Percentiles rank a stretch among this genome's conserved stretches.
Evolutionary conservation across 768 basidiomycete species (phyloP).

Genomic region (Macrolepiota dolichaula): DNA sequence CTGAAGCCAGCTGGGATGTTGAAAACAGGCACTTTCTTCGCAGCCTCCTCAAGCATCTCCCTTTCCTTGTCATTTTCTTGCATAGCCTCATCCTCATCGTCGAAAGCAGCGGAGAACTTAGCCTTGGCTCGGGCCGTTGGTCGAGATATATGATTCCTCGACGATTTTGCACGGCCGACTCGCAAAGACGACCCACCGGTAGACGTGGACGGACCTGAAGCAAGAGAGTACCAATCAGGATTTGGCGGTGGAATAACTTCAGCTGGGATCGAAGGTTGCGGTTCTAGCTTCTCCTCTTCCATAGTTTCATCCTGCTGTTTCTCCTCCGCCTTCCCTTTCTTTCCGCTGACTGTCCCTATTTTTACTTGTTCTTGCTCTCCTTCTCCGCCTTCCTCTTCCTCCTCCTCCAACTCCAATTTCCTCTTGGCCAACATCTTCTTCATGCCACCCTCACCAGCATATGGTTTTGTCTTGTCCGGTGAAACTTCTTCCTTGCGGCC

Average conservation of each 20-base stretch:
- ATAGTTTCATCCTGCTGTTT: constrained; percentile 15
- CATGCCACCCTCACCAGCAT: constrained; percentile 76
- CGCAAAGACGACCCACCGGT: constrained; percentile 52
- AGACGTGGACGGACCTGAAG: constrained; percentile 22
- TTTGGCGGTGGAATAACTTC: constrained; percentile 19
- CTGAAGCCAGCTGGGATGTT: constrained; percentile 61
- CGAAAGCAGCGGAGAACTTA: constrained; percentile 68
- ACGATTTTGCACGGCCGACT: constrained; percentile 57
- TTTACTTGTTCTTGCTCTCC: constrained; percentile 33
- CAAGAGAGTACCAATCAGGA: constrained; percentile 30
- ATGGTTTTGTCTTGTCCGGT: constrained; percentile 59
- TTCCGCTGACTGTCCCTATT: constrained; percentile 25
- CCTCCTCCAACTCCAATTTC: constrained; percentile 54
- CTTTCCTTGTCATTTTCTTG: constrained; percentile 41
- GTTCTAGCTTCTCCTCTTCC: constrained; percentile 10
- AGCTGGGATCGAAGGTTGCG: background rate
- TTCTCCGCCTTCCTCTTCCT: constrained; percentile 34
- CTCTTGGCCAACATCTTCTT: constrained; percentile 70
- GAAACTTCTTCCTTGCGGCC: constrained; percentile 36
- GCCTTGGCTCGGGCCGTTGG: constrained; percentile 42
- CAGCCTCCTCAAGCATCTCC: constrained; percentile 49
- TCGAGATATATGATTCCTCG: constrained; percentile 59
- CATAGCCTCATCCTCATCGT: constrained; percentile 46
- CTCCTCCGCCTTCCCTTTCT: constrained; percentile 10
- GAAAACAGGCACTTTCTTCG: constrained; percentile 53